Conservation (phyloP, 2,329 filamentous ascomycete species). For the Cladophialophora yegresii region DNA sequence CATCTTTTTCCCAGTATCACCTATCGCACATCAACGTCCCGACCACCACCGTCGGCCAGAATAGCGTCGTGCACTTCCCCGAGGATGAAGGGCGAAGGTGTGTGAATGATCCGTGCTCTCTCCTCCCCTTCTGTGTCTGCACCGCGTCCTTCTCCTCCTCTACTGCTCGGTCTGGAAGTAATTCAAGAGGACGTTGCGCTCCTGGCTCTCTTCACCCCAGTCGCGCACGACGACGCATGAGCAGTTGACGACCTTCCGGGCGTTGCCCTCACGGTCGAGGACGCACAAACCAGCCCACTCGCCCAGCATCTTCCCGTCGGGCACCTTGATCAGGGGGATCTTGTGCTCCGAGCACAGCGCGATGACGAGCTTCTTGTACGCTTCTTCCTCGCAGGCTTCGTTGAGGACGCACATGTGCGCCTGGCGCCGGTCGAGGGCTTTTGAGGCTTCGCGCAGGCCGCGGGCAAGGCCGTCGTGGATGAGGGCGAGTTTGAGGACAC, state of each 20-base stretch:
- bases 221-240: constrained; percentile 99
- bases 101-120: background rate
- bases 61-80: background rate
- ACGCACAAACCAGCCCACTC: constrained; percentile 99
- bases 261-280: constrained; percentile 98
- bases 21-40: background rate
- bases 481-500: constrained; percentile 95
- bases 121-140: background rate
- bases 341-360: constrained; percentile 99
- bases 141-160: constrained; percentile 27
- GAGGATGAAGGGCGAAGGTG: background rate
- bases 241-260: constrained; percentile 99
- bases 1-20: background rate
- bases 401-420: constrained; percentile 99
- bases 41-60: background rate
- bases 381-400: constrained; percentile 99
- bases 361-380: constrained; percentile 99
- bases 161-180: constrained; percentile 90
- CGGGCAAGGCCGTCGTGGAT: constrained; percentile 99
- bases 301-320: constrained; percentile 98
- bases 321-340: constrained; percentile 99
- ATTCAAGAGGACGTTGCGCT: constrained; percentile 98
- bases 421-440: constrained; percentile 97
- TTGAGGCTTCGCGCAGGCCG: constrained; percentile 96
- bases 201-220: constrained; percentile 99